Conservation (phyloP, 2,329 filamentous ascomycete species). For the Madurella fahalii region DNA sequence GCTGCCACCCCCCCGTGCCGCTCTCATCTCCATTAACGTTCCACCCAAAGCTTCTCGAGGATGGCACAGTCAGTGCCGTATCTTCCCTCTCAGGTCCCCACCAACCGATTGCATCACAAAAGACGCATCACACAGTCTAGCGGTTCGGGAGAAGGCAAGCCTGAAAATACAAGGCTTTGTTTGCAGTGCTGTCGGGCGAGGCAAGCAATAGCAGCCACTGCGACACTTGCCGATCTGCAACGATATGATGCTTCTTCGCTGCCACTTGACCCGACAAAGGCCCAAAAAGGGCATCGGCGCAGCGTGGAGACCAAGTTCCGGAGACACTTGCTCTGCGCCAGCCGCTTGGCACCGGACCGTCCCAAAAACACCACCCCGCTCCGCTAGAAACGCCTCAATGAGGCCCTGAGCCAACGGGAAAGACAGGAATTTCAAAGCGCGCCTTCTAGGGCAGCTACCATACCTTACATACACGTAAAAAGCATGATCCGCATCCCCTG, state of each 20-base stretch:
- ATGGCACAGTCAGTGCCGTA: constrained; percentile 14
- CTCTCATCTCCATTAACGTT: too few species aligned
- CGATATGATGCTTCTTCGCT: background rate
- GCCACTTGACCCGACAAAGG: constrained; percentile 1
- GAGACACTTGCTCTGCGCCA: constrained; percentile 3
- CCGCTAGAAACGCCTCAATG: background rate
- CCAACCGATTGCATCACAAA: too few species aligned
- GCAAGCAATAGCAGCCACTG: background rate
- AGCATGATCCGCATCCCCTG: constrained; percentile 10
- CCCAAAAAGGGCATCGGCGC: background rate
- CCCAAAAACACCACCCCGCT: constrained; percentile 11
- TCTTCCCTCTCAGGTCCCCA: background rate
- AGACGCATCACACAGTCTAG: background rate
- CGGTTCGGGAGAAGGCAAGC: background rate
- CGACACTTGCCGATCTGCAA: background rate
- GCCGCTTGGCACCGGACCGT: constrained; percentile 13
- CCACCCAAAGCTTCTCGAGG: background rate
- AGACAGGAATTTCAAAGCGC: too few species aligned
- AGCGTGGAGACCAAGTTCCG: background rate
- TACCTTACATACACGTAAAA: background rate
- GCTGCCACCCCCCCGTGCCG: too few species aligned
- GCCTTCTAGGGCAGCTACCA: too few species aligned
- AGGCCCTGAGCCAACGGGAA: background rate
- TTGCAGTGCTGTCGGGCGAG: background rate
- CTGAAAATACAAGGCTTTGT: background rate